phyloP scores from a whole-genome alignment of 2,329 filamentous ascomycete species.

The Fusarium verticillioides region DNA sequence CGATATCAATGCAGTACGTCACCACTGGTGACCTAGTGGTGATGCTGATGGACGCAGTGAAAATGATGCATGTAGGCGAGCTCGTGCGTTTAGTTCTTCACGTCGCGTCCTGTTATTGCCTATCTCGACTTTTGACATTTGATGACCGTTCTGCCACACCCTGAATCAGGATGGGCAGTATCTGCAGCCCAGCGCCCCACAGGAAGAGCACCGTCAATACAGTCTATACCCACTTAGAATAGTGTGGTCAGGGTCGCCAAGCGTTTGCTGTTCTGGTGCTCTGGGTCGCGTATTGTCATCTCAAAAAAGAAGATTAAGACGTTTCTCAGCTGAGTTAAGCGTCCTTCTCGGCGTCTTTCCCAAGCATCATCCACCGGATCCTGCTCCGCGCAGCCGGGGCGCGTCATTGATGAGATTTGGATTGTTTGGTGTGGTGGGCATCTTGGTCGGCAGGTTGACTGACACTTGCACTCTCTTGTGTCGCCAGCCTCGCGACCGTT shows the following conservation, averaged over 20 bases:
- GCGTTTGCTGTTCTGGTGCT: slow-evolving; percentile 32
- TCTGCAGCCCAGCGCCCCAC: slow-evolving; percentile 38
- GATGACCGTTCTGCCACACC: slow-evolving; percentile 22
- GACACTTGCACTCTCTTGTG: not conserved
- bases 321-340: slow-evolving; percentile 45
- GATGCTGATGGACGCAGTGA: slow-evolving; percentile 8
- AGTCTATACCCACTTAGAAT: slow-evolving; percentile 31
- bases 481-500: slow-evolving; percentile 38
- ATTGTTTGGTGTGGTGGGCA: slow-evolving; percentile 23
- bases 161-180: slow-evolving; percentile 39
- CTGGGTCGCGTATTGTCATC: slow-evolving; percentile 22
- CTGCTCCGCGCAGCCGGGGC: slow-evolving; percentile 29
- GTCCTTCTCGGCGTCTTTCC: slow-evolving; percentile 34
- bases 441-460: too few relatives aligned
- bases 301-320: slow-evolving; percentile 24
- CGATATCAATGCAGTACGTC: slow-evolving; percentile 30
- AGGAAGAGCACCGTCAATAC: slow-evolving; percentile 33
- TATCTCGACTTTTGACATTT: slow-evolving; percentile 30
- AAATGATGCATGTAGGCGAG: slow-evolving; percentile 16
- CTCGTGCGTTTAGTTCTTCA: slow-evolving; percentile 16
- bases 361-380: slow-evolving; percentile 35
- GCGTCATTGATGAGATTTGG: slow-evolving; percentile 38
- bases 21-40: slow-evolving; percentile 17
- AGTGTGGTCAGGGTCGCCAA: slow-evolving; percentile 39
- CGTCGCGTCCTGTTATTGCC: slow-evolving; percentile 5